Base-by-base conservation (phyloP, 495 filamentous ascomycete genomes). In the Aspergillus cavernicola region DNA sequence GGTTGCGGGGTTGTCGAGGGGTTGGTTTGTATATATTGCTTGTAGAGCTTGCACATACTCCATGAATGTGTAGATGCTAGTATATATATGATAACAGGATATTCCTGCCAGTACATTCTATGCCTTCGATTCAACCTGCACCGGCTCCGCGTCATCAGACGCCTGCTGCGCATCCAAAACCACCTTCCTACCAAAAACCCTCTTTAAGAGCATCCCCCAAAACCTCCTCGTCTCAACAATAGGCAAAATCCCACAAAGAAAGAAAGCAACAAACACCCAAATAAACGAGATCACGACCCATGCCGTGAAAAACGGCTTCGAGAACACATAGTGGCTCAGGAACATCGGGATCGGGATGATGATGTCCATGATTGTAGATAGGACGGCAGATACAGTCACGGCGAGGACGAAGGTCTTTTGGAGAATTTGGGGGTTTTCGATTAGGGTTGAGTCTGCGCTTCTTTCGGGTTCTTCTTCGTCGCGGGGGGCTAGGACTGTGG, bases 281-380 rank as follows among this genome's bases (percentile, higher is more conserved):
- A 78, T 68, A 15, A 78, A 69, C 5, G 67, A 68, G 4, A 76
- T 64, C 2, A 74, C 72, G 1, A 72, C 62, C 74, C 73, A 78
- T 0, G 67, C 75, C 0, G 62, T 70, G 52, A 76, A 78, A 32
- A 73, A 69, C 2, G 51, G 4, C 29, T 58, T 56, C 24, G 36
- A 62, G 55, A 66, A 78, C 1, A 75, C 55, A 44, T 72, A 75
- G 8, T 56, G 35, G 0, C 60, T 66, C 3, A 69, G 66, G 41
- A 75, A 76, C 36, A 78, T 41, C 2, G 67, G 63, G 31, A 76
- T 70, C 0, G 74, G 74, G 0, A 73, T 63, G 9, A 76, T 35
- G n/a, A 76, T 61, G 19, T 70, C 15, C 42, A 32, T 32, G 20
- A 40, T 22, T 6, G 23, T 3, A 5, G 20, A 24, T 9, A 40